Conservation (phyloP, 208 protist species). For the Crithidia mellificae region DNA sequence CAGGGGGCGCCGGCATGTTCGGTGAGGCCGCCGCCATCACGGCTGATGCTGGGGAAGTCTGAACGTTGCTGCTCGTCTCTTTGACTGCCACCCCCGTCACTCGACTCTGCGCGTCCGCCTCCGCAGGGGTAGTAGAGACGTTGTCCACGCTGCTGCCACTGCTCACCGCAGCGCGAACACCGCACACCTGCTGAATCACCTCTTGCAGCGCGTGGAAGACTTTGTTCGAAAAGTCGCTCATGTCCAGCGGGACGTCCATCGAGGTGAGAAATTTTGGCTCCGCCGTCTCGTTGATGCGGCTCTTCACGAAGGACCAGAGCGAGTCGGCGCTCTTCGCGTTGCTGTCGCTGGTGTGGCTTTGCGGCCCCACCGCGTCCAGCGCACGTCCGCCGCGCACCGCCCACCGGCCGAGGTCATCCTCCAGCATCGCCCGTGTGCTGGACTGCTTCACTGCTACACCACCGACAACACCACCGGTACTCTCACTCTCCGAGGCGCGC, state of each 20-base stretch:
- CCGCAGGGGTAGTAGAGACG: background rate
- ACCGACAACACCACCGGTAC: background rate
- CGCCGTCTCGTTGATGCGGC: constrained; percentile 19
- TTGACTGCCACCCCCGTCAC: too few relatives aligned
- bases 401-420: constrained; percentile 29
- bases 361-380: constrained; percentile 9
- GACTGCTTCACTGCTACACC: background rate
- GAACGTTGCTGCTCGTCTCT: too few relatives aligned
- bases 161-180: constrained; percentile 18
- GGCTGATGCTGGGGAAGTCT: too few relatives aligned
- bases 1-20: background rate
- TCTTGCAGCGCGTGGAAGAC: constrained; percentile 53
- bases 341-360: background rate
- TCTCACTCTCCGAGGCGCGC: background rate
- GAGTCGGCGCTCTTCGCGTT: constrained; percentile 13
- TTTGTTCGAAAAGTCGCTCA: constrained; percentile 71
- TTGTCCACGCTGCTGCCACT: constrained; percentile 2
- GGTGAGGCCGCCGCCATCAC: background rate
- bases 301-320: constrained; percentile 26
- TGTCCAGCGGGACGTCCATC: constrained; percentile 62
- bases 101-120: background rate
- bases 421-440: constrained; percentile 20
- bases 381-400: constrained; percentile 24
- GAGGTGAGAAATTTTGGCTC: constrained; percentile 43
- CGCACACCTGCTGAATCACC: constrained; percentile 50